phyloP scores from a whole-genome alignment of 1,284 basidiomycete genomes.

The Peniophora sp. region DNA sequence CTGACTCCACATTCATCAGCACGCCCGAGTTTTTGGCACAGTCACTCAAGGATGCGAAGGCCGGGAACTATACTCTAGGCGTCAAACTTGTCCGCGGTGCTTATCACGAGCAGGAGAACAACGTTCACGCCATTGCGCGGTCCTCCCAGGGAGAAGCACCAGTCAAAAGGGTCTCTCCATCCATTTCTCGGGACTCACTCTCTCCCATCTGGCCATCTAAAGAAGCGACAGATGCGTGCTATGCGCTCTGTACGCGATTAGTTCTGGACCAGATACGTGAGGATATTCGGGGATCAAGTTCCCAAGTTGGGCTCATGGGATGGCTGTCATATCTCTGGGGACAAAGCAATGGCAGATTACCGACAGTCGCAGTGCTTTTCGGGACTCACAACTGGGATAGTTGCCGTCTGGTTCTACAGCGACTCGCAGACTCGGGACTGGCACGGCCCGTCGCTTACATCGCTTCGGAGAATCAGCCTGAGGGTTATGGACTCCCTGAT shows the following conservation, averaged over 20 bases:
- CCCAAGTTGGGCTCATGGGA: not conserved
- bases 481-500: constrained; percentile 9
- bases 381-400: constrained; percentile 82
- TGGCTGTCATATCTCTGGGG: not conserved
- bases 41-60: constrained; percentile 63
- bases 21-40: constrained; percentile 62
- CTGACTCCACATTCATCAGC: constrained; percentile 25
- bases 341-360: constrained; percentile 10
- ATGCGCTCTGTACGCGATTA: constrained; percentile 60
- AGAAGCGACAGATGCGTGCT: constrained; percentile 74
- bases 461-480: constrained; percentile 17
- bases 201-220: constrained; percentile 69
- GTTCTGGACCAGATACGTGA: constrained; percentile 54
- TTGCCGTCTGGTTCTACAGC: constrained; percentile 51
- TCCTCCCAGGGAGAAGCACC: constrained; percentile 19
- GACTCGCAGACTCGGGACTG: constrained; percentile 52
- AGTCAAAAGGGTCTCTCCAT: constrained; percentile 11
- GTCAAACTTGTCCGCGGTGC: constrained; percentile 93
- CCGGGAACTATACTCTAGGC: constrained; percentile 75
- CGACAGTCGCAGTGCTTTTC: constrained; percentile 66
- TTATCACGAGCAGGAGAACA: constrained; percentile 32
- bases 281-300: constrained; percentile 23
- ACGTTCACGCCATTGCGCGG: constrained; percentile 13
- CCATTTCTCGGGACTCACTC: constrained; percentile 47
- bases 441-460: constrained; percentile 25